These are phyloP conservation scores for Pseudogymnoascus sp. DNA, from an alignment of 2,329 filamentous ascomycete species.

Conservation along the genomic window DNA sequence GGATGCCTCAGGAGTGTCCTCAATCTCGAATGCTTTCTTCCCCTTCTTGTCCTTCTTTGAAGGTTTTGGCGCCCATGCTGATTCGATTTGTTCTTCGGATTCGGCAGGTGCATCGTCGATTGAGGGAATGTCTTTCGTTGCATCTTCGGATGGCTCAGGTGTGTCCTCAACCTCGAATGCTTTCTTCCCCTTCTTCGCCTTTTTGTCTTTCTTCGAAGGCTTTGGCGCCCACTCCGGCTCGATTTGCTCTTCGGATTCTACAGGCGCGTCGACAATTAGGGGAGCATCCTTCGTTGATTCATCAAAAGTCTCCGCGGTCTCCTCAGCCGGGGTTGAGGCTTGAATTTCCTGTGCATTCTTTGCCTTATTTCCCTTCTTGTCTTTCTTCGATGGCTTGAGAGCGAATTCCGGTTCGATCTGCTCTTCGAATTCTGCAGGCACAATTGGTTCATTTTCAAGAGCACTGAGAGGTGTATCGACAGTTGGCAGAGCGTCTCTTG, in stretches of 20 bases:
- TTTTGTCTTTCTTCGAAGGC: constrained; percentile 33
- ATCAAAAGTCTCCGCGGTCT: neutral
- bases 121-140: neutral
- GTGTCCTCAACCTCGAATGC: neutral
- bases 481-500: neutral
- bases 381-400: constrained; percentile 26
- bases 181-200: constrained; percentile 18
- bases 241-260: constrained; percentile 15
- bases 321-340: neutral
- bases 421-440: neutral
- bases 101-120: neutral
- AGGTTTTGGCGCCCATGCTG: neutral
- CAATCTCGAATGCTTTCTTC: neutral
- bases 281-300: neutral
- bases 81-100: neutral
- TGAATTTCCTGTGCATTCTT: neutral
- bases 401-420: neutral
- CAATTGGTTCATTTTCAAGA: neutral
- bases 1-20: neutral
- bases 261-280: neutral
- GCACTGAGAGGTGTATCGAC: neutral
- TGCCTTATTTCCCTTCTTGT: constrained; percentile 33
- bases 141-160: neutral
- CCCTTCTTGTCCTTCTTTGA: constrained; percentile 19
- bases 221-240: constrained; percentile 18